Percentiles rank a stretch among this genome's conserved stretches.
These are phyloP conservation scores for Cladosporium sp. DNA, from an alignment of 2,329 filamentous ascomycete genomes.

Conservation along the genomic window DNA sequence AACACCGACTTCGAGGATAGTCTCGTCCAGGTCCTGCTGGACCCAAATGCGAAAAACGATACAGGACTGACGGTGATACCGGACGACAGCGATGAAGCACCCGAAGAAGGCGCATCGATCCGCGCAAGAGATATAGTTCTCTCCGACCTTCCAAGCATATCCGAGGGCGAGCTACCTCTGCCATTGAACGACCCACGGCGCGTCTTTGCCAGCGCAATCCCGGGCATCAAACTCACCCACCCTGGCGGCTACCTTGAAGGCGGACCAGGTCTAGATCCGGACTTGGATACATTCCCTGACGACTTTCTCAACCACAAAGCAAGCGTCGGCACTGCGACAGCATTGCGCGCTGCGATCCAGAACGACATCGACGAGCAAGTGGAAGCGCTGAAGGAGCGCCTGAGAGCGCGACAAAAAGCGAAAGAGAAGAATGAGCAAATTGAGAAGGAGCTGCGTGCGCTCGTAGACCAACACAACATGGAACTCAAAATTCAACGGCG, in stretches of 20 bases:
- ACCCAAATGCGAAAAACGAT: slow-evolving; percentile 20
- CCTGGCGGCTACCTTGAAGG: slow-evolving; percentile 45
- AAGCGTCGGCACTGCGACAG: slow-evolving; percentile 31
- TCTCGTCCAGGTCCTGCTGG: slow-evolving; percentile 38
- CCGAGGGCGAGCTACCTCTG: slow-evolving; percentile 37
- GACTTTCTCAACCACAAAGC: slow-evolving; percentile 36
- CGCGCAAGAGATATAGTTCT: slow-evolving; percentile 24
- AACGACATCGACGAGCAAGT: slow-evolving; percentile 27
- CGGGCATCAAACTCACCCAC: slow-evolving; percentile 44
- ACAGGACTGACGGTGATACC: slow-evolving; percentile 26
- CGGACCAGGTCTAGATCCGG: slow-evolving; percentile 40
- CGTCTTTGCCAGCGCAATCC: slow-evolving; percentile 39
- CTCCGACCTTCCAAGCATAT: slow-evolving; percentile 25
- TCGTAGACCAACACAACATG: slow-evolving; percentile 41
- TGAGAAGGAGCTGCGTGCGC: slow-evolving; percentile 39
- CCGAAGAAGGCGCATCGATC: slow-evolving; percentile 24
- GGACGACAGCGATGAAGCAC: slow-evolving; percentile 24
- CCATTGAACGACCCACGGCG: slow-evolving; percentile 40
- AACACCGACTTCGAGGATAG: slow-evolving; percentile 42
- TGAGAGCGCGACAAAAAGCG: slow-evolving; percentile 34
- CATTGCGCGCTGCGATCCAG: slow-evolving; percentile 33
- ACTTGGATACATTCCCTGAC: slow-evolving; percentile 35
- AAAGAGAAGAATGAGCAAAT: slow-evolving; percentile 39
- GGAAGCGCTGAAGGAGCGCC: slow-evolving; percentile 29
- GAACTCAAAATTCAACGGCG: slow-evolving; percentile 43